phyloP scores from a whole-genome alignment of 2,329 filamentous ascomycete species.

The Torrubiella hemipterigena region DNA sequence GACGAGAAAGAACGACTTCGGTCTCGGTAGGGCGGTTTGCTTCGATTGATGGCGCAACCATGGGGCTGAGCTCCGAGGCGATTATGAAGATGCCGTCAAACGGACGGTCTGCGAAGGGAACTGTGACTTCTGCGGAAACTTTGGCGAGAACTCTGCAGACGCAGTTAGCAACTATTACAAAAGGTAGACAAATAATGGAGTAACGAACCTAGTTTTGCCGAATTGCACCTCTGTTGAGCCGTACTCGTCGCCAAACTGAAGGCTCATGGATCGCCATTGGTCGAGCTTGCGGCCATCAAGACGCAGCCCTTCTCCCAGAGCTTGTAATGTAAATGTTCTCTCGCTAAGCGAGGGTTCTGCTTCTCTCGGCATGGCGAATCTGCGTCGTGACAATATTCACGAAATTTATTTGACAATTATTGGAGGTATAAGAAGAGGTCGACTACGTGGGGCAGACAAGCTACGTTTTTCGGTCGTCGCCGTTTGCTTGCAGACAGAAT shows the following conservation, averaged over 20 bases:
- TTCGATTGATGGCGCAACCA: slow-evolving; percentile 85
- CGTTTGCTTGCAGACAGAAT: slow-evolving; percentile 11
- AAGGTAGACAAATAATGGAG: background rate
- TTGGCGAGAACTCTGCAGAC: slow-evolving; percentile 63
- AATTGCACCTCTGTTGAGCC: slow-evolving; percentile 78
- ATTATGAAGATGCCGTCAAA: slow-evolving; percentile 96
- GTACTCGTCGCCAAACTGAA: slow-evolving; percentile 83
- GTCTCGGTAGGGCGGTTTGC: slow-evolving; percentile 71
- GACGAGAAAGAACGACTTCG: slow-evolving; percentile 74
- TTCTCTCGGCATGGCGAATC: slow-evolving; percentile 71
- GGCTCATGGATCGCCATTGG: slow-evolving; percentile 62
- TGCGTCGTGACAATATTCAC: slow-evolving; percentile 1
- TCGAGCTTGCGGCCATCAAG: slow-evolving; percentile 76
- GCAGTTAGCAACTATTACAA: slow-evolving; percentile 4
- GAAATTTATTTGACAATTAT: slow-evolving; percentile 1
- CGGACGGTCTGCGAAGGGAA: slow-evolving; percentile 75
- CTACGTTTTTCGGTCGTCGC: too few species aligned
- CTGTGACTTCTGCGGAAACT: slow-evolving; percentile 77
- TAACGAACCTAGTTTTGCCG: slow-evolving; percentile 72
- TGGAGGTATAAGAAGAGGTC: too few species aligned
- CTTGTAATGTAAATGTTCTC: slow-evolving; percentile 72
- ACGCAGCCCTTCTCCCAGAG: slow-evolving; percentile 67
- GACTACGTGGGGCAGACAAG: background rate
- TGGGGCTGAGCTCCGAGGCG: slow-evolving; percentile 78
- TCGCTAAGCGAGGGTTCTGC: slow-evolving; percentile 82